These are phyloP conservation scores for Bothriochloa decipiens DNA, from an alignment of 176 grass and related monocot species.

Conservation along the genomic window DNA sequence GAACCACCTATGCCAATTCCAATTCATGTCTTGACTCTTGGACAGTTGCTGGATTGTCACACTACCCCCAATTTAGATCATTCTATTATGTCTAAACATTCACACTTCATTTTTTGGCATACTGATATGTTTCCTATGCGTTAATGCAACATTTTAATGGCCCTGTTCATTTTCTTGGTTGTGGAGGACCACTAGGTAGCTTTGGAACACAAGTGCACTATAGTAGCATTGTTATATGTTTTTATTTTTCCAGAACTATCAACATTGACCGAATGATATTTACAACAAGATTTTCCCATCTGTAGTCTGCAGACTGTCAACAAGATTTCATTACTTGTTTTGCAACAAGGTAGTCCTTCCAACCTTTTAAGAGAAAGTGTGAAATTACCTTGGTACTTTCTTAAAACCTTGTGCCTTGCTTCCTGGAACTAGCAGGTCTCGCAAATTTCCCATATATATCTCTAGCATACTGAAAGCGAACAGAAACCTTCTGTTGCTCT, in stretches of 20 bases:
- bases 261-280: background rate
- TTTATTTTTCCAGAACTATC: background rate
- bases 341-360: conserved; percentile 7
- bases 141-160: conserved; percentile 11
- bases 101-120: background rate
- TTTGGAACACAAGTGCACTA: conserved; percentile 1
- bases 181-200: conserved; percentile 1
- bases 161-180: conserved; percentile 15
- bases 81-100: conserved; percentile 4
- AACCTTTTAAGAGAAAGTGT: conserved; percentile 19
- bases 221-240: background rate
- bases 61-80: background rate
- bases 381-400: conserved; percentile 70
- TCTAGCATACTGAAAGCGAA: conserved; percentile 99
- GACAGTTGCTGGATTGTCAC: conserved; percentile 6
- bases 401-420: conserved; percentile 53
- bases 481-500: conserved; percentile 68
- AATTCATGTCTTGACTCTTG: conserved; percentile 16
- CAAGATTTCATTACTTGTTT: conserved; percentile 5
- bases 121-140: background rate
- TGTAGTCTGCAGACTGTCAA: background rate
- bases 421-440: conserved; percentile 73
- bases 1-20: conserved; percentile 11
- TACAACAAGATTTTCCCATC: background rate
- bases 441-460: conserved; percentile 94